Evolutionary conservation across 2,329 filamentous ascomycete species (phyloP).

Genomic region (Fusarium sp.): DNA sequence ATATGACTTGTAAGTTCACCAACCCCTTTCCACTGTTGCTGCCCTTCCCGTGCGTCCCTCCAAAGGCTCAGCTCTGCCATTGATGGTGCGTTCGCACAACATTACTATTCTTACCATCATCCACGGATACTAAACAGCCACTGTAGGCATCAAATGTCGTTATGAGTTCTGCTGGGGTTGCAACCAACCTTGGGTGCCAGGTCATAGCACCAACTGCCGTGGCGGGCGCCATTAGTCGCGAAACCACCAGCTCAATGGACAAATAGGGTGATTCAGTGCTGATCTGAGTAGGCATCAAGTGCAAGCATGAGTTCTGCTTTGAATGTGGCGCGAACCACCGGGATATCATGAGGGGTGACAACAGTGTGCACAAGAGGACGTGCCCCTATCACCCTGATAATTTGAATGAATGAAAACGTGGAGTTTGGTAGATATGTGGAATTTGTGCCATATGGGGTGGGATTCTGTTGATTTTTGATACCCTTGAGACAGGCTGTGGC

Average conservation of each 20-base stretch:
- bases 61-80: constrained; percentile 14
- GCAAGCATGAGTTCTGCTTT: constrained; percentile 56
- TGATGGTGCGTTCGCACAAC: constrained; percentile 33
- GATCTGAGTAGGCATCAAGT: constrained; percentile 53
- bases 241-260: neutral
- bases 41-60: neutral
- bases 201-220: constrained; percentile 46
- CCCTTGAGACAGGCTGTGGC: too few relatives aligned
- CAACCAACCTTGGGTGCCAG: constrained; percentile 36
- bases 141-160: constrained; percentile 53
- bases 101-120: neutral
- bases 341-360: constrained; percentile 53
- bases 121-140: constrained; percentile 33
- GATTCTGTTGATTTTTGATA: too few relatives aligned
- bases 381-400: constrained; percentile 53
- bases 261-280: constrained; percentile 20
- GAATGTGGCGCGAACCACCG: constrained; percentile 55
- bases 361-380: constrained; percentile 50
- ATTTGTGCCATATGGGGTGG: neutral
- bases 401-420: constrained; percentile 11
- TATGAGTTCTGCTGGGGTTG: constrained; percentile 57
- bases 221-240: neutral
- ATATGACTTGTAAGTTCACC: constrained; percentile 59
- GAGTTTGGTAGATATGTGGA: neutral
- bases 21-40: neutral